Conservation (phyloP, 1,284 basidiomycete species). For the Microbotryum saponariae region DNA sequence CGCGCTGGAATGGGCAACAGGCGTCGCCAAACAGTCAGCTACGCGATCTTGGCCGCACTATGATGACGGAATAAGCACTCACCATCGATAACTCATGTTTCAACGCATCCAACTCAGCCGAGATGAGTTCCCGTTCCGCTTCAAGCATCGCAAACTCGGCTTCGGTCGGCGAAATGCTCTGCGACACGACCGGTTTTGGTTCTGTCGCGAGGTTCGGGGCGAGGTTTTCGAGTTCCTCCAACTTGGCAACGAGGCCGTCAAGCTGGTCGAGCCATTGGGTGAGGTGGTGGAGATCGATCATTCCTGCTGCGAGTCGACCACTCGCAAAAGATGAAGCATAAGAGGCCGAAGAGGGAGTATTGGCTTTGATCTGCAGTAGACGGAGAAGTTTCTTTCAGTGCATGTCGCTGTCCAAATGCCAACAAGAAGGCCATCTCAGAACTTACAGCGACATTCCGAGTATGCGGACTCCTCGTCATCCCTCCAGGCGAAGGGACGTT, state of each 20-base stretch:
- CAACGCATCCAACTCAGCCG: constrained; percentile 13
- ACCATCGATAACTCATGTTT: constrained; percentile 13
- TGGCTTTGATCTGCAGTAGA: constrained; percentile 4
- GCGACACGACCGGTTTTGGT: not conserved
- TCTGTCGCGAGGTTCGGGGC: not conserved
- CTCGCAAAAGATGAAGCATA: not conserved
- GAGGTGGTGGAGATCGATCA: constrained; percentile 12
- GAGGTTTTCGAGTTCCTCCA: not conserved
- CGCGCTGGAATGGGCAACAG: not conserved
- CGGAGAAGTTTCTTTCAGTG: not conserved
- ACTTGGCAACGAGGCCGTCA: constrained; percentile 8
- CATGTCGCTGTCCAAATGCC: not conserved
- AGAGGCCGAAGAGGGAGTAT: not conserved
- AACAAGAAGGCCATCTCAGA: too few relatives aligned
- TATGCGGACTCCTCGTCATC: constrained; percentile 25
- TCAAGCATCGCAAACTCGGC: constrained; percentile 22
- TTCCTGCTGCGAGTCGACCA: not conserved
- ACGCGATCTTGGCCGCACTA: not conserved
- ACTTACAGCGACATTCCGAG: constrained; percentile 25
- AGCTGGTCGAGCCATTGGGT: constrained; percentile 19
- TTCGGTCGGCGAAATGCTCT: not conserved
- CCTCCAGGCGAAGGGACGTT: constrained; percentile 11
- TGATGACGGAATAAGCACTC: not conserved
- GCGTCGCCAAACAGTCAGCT: too few relatives aligned
- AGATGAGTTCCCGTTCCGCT: constrained; percentile 22